Percentiles rank a stretch among this genome's conserved stretches.
Conservation (phyloP, 768 basidiomycete species). For the Lentinus brumalis region DNA sequence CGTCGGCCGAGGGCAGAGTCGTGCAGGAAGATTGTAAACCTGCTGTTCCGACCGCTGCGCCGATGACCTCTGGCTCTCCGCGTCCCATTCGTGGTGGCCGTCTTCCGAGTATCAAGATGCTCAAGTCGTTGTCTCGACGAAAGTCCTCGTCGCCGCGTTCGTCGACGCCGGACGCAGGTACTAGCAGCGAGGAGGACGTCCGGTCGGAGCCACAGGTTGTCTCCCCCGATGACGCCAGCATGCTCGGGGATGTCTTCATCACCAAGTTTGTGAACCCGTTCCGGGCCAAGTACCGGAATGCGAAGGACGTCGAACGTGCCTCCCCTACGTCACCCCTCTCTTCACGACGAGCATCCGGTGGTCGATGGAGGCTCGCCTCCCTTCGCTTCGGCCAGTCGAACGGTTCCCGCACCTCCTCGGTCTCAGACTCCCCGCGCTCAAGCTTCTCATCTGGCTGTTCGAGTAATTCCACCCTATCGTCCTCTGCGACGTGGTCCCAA, state of each 20-base stretch:
- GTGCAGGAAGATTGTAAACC: neutral
- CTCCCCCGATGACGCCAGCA: neutral
- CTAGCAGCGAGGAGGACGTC: neutral
- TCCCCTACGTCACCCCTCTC: conserved; percentile 1
- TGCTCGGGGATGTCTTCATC: conserved; percentile 10
- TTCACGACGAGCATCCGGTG: neutral
- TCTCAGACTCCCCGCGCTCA: conserved; percentile 12
- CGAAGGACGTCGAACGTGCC: neutral
- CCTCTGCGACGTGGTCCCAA: neutral
- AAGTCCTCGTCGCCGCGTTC: neutral
- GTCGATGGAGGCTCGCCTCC: conserved; percentile 11
- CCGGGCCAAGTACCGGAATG: conserved; percentile 1
- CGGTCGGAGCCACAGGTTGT: neutral
- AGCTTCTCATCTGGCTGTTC: conserved; percentile 13
- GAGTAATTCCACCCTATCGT: neutral
- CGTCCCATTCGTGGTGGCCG: neutral
- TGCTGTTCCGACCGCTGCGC: neutral
- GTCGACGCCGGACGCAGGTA: neutral
- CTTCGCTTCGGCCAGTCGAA: conserved; percentile 4
- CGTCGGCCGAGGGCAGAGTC: neutral
- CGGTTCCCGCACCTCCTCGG: neutral
- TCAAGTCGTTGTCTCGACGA: conserved; percentile 9
- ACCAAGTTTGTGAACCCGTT: conserved; percentile 23
- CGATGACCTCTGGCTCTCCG: neutral
- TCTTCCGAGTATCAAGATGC: conserved; percentile 10